Conservation (phyloP, 306 rosid genomes). For the Fragaria ananassa region DNA sequence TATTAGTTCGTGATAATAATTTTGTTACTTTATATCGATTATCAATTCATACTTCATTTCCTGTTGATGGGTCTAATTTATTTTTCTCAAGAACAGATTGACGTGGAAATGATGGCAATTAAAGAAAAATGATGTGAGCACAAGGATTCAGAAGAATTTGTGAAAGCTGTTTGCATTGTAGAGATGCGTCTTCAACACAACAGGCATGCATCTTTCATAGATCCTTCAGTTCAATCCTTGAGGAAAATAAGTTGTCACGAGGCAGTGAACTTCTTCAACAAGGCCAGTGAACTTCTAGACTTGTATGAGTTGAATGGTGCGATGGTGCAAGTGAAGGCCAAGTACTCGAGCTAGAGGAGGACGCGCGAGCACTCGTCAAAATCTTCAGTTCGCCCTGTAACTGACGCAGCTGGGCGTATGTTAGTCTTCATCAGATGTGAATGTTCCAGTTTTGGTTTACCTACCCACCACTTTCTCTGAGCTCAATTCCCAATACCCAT, state of each 20-base stretch:
- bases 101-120: background rate
- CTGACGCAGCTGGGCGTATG: background rate
- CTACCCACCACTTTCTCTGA: background rate
- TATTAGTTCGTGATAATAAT: too few species aligned
- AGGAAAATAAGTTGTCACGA: background rate
- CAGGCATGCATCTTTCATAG: too few species aligned
- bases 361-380: background rate
- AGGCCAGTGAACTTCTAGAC: too few species aligned
- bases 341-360: background rate
- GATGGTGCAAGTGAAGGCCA: background rate
- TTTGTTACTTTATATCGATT: too few species aligned
- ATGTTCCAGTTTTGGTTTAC: too few species aligned
- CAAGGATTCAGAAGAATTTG: too few species aligned
- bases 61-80: background rate
- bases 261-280: background rate
- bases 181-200: too few species aligned
- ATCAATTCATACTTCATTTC: background rate
- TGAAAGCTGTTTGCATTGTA: too few species aligned
- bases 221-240: too few species aligned
- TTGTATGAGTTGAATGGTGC: background rate
- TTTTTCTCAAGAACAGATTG: background rate
- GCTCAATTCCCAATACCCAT: conserved; percentile 27
- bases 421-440: too few species aligned
- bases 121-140: too few species aligned
- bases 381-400: background rate